phyloP scores from a whole-genome alignment of 1,284 basidiomycete genomes.

The Tilletia caries region DNA sequence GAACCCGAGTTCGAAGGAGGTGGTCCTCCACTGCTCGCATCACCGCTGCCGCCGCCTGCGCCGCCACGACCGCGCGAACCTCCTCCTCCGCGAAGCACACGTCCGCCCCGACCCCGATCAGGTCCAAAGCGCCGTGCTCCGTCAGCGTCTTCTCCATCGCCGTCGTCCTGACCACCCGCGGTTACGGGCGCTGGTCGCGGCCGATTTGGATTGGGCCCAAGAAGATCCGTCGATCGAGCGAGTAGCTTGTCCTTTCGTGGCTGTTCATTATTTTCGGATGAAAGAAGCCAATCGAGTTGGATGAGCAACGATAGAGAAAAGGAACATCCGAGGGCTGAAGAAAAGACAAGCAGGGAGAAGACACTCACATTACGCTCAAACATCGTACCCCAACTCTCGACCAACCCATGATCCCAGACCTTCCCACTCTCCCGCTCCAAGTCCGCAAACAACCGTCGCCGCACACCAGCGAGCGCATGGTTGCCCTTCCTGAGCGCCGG shows the following conservation, averaged over 20 bases:
- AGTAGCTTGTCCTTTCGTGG: conserved; percentile 33
- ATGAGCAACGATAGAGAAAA: neutral
- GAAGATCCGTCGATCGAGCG: conserved; percentile 26
- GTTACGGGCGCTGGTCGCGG: neutral
- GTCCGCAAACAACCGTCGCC: conserved; percentile 19
- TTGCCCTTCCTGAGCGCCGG: conserved; percentile 18
- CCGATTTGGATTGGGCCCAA: conserved; percentile 21
- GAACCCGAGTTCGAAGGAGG: neutral
- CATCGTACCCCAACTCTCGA: conserved; percentile 44
- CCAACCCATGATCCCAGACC: conserved; percentile 31
- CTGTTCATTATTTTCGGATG: neutral
- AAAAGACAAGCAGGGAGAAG: neutral
- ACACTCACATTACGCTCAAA: conserved; percentile 32
- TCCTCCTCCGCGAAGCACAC: conserved; percentile 23
- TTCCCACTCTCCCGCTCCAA: conserved; percentile 16
- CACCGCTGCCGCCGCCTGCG: neutral
- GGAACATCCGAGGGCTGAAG: neutral
- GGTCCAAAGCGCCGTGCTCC: conserved; percentile 24
- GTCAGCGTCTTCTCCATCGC: conserved; percentile 12
- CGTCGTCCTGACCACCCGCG: conserved; percentile 3
- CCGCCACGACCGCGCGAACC: conserved; percentile 15
- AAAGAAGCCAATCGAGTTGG: neutral
- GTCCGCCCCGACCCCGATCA: conserved; percentile 31
- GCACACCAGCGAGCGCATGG: conserved; percentile 16
- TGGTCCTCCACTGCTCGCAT: neutral